Percentiles rank a stretch among this genome's conserved stretches.
Conservation (phyloP, 2,329 filamentous ascomycete species). For the Fusarium torreyae region DNA sequence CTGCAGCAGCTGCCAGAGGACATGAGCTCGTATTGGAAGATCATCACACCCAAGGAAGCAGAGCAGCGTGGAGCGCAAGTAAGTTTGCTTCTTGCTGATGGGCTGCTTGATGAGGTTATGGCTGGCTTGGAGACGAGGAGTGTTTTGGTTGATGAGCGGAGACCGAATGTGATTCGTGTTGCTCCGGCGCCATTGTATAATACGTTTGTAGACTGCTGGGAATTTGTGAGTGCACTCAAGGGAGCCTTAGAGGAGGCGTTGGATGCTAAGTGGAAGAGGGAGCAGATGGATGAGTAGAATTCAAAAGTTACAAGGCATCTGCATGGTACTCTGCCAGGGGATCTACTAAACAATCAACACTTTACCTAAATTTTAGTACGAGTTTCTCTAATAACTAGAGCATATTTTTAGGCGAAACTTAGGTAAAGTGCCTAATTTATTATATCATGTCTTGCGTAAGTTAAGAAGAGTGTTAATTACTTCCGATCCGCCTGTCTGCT, state of each 20-base stretch:
- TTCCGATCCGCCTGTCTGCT: no score
- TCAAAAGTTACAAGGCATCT: not conserved
- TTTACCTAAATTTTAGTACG: no score
- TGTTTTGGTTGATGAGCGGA: slow-evolving; percentile 84
- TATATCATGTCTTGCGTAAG: no score
- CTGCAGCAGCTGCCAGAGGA: slow-evolving; percentile 57
- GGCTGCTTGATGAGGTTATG: slow-evolving; percentile 76
- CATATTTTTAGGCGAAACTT: no score
- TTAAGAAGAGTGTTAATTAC: no score
- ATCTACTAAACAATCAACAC: no score
- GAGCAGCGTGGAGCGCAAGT: slow-evolving; percentile 81
- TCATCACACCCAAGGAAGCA: slow-evolving; percentile 77
- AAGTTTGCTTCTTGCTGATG: slow-evolving; percentile 76
- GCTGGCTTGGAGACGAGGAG: slow-evolving; percentile 73
- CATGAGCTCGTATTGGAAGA: slow-evolving; percentile 60
- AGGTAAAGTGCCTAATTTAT: no score
- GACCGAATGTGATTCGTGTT: slow-evolving; percentile 84
- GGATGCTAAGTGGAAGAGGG: slow-evolving; percentile 34
- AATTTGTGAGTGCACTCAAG: slow-evolving; percentile 51
- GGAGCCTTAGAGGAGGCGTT: slow-evolving; percentile 48
- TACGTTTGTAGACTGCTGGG: slow-evolving; percentile 72
- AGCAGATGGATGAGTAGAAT: slow-evolving; percentile 34
- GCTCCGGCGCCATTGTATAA: slow-evolving; percentile 88
- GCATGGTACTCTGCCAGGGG: not conserved
- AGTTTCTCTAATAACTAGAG: no score